These are phyloP conservation scores for Ascochyta pisi DNA, from an alignment of 2,329 filamentous ascomycete species.

Conservation along the genomic window DNA sequence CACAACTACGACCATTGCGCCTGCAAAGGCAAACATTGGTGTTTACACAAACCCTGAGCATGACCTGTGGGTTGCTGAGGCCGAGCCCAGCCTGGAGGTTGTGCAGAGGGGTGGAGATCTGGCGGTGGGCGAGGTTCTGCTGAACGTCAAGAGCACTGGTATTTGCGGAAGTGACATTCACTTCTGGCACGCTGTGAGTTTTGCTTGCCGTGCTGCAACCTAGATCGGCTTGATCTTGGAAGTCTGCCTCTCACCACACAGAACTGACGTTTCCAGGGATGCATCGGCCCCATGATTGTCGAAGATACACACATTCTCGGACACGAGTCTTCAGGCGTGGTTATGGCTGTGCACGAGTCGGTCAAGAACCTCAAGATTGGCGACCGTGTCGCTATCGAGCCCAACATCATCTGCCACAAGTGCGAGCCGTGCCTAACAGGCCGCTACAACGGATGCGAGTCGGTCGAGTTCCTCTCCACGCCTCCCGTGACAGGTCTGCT, in stretches of 20 bases:
- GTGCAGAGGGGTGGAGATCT: slow-evolving; percentile 73
- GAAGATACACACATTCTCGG: slow-evolving; percentile 87
- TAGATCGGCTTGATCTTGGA: neutral
- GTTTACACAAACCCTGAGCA: slow-evolving; percentile 95
- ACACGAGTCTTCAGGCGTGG: slow-evolving; percentile 85
- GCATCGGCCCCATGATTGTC: slow-evolving; percentile 96
- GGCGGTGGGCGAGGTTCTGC: slow-evolving; percentile 81
- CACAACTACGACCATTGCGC: slow-evolving; percentile 52
- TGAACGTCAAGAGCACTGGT: slow-evolving; percentile 91
- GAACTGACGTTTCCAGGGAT: slow-evolving; percentile 55
- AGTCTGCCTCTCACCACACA: neutral
- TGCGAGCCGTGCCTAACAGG: slow-evolving; percentile 93
- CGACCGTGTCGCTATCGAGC: slow-evolving; percentile 92
- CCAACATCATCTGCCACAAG: slow-evolving; percentile 87
- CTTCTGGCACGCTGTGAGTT: slow-evolving; percentile 83
- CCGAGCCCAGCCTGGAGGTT: slow-evolving; percentile 76
- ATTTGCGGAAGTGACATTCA: slow-evolving; percentile 97
- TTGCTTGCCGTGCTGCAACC: neutral
- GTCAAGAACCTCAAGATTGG: slow-evolving; percentile 80
- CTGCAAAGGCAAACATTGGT: slow-evolving; percentile 85
- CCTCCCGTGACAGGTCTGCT: slow-evolving; percentile 87
- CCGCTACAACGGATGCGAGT: slow-evolving; percentile 93
- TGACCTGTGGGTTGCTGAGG: slow-evolving; percentile 85
- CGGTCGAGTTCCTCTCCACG: slow-evolving; percentile 85
- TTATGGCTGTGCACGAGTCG: slow-evolving; percentile 81